phyloP scores from a whole-genome alignment of 2,329 filamentous ascomycete genomes.

The Botrytis byssoidea region DNA sequence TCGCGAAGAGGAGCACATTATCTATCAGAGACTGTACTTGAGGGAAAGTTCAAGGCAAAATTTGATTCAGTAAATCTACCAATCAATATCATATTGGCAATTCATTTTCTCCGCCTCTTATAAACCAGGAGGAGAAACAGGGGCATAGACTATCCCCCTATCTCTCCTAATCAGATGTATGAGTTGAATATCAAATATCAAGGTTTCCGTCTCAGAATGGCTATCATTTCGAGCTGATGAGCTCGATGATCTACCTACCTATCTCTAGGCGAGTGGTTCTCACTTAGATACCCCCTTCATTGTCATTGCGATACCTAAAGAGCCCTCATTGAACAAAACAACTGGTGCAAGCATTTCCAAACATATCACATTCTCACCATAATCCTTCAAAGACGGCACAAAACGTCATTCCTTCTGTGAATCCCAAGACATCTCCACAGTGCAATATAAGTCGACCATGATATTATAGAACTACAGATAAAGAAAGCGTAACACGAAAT shows the following conservation, averaged over 20 bases:
- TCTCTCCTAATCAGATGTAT: not conserved
- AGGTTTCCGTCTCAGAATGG: not conserved
- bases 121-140: not conserved
- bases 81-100: not conserved
- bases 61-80: not conserved
- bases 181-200: not conserved
- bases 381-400: not conserved
- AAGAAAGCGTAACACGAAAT: not conserved
- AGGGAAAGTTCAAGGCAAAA: not conserved
- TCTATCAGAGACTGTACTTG: not conserved
- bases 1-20: not conserved
- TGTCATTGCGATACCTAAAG: not conserved
- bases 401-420: not conserved
- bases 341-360: not conserved
- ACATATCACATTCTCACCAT: not conserved
- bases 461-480: not conserved
- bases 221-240: not conserved
- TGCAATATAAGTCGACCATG: not conserved
- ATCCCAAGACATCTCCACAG: not conserved
- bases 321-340: not conserved
- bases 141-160: not conserved
- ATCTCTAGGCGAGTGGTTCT: fast-evolving
- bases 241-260: not conserved
- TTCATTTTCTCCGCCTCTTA: too few species aligned
- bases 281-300: too few species aligned